phyloP scores from a whole-genome alignment of 2,329 filamentous ascomycete species.

The Pseudocercospora crystallina region DNA sequence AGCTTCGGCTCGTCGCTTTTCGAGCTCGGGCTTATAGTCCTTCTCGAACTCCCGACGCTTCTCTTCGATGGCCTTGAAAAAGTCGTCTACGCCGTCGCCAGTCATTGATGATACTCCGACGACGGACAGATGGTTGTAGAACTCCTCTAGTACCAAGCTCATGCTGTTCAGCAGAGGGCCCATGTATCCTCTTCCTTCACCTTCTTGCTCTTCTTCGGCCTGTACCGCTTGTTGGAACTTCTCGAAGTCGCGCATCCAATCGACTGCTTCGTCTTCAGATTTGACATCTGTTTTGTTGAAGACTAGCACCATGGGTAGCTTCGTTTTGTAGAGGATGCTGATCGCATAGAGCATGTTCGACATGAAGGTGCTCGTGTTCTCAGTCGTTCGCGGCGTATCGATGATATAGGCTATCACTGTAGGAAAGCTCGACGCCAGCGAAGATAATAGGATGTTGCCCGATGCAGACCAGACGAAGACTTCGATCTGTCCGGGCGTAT shows the following conservation, averaged over 20 bases:
- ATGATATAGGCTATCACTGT: conserved; percentile 98
- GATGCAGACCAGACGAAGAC: conserved; percentile 98
- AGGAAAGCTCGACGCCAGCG: conserved; percentile 88
- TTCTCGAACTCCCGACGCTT: conserved; percentile 85
- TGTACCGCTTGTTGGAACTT: conserved; percentile 85
- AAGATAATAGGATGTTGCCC: conserved; percentile 89
- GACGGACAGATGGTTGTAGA: conserved; percentile 90
- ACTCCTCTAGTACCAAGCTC: conserved; percentile 96
- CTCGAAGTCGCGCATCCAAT: conserved; percentile 99
- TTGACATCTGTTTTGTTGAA: conserved; percentile 99
- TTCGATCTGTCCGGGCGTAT: conserved; percentile 97
- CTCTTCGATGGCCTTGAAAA: conserved; percentile 83
- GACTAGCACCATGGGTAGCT: conserved; percentile 95
- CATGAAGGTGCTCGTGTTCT: conserved; percentile 97
- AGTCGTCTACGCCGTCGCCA: conserved; percentile 86
- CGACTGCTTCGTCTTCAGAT: conserved; percentile 83
- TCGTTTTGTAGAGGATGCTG: conserved; percentile 98
- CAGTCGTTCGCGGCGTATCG: conserved; percentile 90
- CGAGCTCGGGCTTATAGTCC: conserved; percentile 90
- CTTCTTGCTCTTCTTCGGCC: conserved; percentile 74
- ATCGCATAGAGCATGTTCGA: conserved; percentile 99
- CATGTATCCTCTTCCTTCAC: conserved; percentile 88
- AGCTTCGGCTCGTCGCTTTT: conserved; percentile 71
- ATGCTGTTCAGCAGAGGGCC: conserved; percentile 92
- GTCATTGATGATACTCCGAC: conserved; percentile 93